Base-by-base conservation (phyloP, 1,284 basidiomycete genomes). In the Heterobasidion parviporum region DNA sequence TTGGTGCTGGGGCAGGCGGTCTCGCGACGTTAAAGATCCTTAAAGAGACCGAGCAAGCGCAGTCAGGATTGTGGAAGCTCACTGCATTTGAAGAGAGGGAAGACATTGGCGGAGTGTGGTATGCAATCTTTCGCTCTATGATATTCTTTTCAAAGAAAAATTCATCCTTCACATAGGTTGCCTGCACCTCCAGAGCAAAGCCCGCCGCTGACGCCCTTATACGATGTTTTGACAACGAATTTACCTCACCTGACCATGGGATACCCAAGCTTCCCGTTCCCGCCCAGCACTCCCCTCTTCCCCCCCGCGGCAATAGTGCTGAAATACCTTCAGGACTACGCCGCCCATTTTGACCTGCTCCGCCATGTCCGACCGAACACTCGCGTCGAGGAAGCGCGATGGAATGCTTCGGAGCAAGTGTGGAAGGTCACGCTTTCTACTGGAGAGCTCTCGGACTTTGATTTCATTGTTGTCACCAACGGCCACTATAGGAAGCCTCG, bases 181-280 rank as follows among this genome's bases (percentile, higher is more conserved):
- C 81, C 86, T 26, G 78, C 79, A 14, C 68, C 74, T 33, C 73
- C 80, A 2, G 66, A 68, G 36, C 73, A 70, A 15, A 66, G 80
- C 38, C 82, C 78, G 7, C 87, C 88, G 1, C 64, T 76, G 15
- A 85, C 87, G 0, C 81, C 89, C 0, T 62, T 89, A 16, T 91
- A 92, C 62, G 85, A 91, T 61, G 84, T 85, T 1, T 71, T 92
- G 16, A 83, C 82, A 18, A 85, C 89, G 1, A 92, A 91, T 62
- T 66, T 91, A 2, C 86, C 89, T 0, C 86, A 91, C 62, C 85
- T 85, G 0, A 59, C 84, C 49, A 91, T 92, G 89, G 78, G 77
- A 9, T 90, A 74, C 60, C 72, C 76, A 0, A 77, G 77, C 54
- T 82, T 80, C 63, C 66, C 74, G 1, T 90, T 89, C 61, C 85